Base-by-base conservation (phyloP, 306 rosid genomes). In the Rubus parviflorus region DNA sequence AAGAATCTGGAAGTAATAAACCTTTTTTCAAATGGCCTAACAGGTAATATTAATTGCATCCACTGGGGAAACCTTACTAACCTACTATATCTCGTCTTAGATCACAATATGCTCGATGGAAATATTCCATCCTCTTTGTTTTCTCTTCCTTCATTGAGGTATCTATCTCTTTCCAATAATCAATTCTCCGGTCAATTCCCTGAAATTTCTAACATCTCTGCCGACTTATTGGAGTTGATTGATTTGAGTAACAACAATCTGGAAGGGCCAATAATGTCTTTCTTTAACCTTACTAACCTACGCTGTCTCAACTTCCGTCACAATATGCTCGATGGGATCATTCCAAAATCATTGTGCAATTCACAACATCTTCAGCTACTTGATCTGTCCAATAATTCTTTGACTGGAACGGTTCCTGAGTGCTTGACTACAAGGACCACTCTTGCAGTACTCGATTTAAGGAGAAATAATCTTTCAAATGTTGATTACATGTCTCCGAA, bases 301-400 rank as follows among this genome's bases (percentile, higher is more conserved):
- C 35, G 2, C 1, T 30, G 2, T 30, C 35, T 30, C 35, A 30
- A 30, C 35, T 30, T 30, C 35, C 35, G 35, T 30, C 35, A 30
- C 49, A 80, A 80, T 41, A 19, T 7, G 4, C 45, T 80, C 51
- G 2, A 19, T 0, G 87, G 87, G 13, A 6, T 17, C 22, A 76
- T 84, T 14, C 84, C 77, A 2, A 22, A 30, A 51, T 80, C 84
- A 54, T 58, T 84, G 67, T 84, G 82, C 80, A 61, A 68, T 73
- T 65, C 60, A 11, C 46, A 52, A 7, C 15, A 64, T 43, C 81
- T 83, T 63, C n/a, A 1, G 3, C 78, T 80, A 22, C 72, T 84
- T 15, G 80, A 84, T 38, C 11, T 80, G 48, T 73, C 82, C 8
- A 30, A 49, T n/a, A 84, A 84, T 73, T 12, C 20, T 5, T 49